Evolutionary conservation across 2,329 filamentous ascomycete genomes (phyloP).

Genomic region (Talaromyces sp.): DNA sequence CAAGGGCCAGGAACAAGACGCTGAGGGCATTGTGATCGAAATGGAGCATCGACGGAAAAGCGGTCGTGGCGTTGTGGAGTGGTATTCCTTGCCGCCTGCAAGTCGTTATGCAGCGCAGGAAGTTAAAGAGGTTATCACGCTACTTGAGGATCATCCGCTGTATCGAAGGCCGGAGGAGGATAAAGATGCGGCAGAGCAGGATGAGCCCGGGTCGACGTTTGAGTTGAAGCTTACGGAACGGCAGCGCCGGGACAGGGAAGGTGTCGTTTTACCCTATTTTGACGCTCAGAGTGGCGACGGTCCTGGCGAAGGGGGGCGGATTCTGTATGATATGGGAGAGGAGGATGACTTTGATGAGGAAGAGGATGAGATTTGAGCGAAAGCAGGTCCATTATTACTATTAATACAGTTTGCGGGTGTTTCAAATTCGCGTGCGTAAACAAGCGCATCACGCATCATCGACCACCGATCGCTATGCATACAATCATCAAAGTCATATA

Average conservation of each 20-base stretch:
- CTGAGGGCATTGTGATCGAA: conserved; percentile 68
- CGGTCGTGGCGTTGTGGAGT: conserved; percentile 72
- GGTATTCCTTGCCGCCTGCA: conserved; percentile 56
- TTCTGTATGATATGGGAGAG: conserved; percentile 92
- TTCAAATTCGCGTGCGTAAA: not conserved
- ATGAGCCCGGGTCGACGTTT: conserved; percentile 72
- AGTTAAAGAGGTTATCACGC: conserved; percentile 51
- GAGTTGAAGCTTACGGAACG: conserved; percentile 84
- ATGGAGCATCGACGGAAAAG: conserved; percentile 85
- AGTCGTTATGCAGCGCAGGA: conserved; percentile 45
- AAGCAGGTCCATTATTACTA: conserved; percentile 1
- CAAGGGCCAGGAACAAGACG: conserved; percentile 30
- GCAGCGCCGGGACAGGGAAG: conserved; percentile 80
- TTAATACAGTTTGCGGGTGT: conserved; percentile 3
- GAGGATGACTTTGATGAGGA: conserved; percentile 98
- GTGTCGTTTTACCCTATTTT: conserved; percentile 90
- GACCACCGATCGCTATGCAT: conserved; percentile 18
- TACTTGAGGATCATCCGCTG: conserved; percentile 74
- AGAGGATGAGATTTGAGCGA: conserved; percentile 75
- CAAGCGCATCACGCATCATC: not conserved
- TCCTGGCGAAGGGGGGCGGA: conserved; percentile 80
- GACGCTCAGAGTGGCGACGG: conserved; percentile 77
- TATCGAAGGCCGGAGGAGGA: conserved; percentile 55
- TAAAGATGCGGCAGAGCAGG: conserved; percentile 44
- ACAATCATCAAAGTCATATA: conserved; percentile 36